Percentiles rank a stretch among this genome's conserved stretches.
phyloP scores from a whole-genome alignment of 805 yeast genomes.

The Myxozyma kluyveri region DNA sequence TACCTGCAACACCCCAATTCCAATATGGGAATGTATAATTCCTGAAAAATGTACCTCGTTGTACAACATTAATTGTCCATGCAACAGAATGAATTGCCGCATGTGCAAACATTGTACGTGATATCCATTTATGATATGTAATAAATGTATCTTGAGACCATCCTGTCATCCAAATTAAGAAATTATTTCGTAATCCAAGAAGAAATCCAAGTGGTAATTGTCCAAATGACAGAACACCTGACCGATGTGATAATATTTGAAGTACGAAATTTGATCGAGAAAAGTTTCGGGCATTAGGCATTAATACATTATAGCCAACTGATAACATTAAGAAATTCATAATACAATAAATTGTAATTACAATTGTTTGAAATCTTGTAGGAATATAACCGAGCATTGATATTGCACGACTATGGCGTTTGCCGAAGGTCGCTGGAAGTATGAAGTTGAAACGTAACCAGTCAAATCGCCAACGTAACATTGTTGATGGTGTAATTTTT shows the following conservation, averaged over 20 bases:
- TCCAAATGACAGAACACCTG: constrained; percentile 34
- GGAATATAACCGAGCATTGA: constrained; percentile 14
- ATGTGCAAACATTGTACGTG: constrained; percentile 48
- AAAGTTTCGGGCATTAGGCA: background rate
- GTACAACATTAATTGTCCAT: constrained; percentile 9
- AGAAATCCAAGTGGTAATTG: constrained; percentile 54
- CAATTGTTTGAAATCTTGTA: constrained; percentile 12
- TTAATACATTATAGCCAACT: background rate
- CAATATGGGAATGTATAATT: constrained; percentile 2
- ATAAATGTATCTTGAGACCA: constrained; percentile 62
- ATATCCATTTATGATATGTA: constrained; percentile 62
- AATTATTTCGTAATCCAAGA: constrained; percentile 72
- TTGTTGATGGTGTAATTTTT: constrained; percentile 1
- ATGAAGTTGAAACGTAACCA: constrained; percentile 7
- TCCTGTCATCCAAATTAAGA: constrained; percentile 60
- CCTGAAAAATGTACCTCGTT: background rate
- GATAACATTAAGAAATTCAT: constrained; percentile 6
- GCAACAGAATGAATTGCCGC: constrained; percentile 53
- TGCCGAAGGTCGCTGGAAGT: constrained; percentile 9
- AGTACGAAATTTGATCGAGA: background rate
- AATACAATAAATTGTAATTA: constrained; percentile 1
- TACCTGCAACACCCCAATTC: constrained; percentile 38
- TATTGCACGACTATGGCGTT: constrained; percentile 8
- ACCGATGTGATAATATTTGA: constrained; percentile 5
- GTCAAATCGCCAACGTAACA: background rate